Evolutionary conservation across 371 early-diverging fungal genomes (phyloP), one percentile per base, ranked within the genome.

Genomic region (Mucor indicus): DNA sequence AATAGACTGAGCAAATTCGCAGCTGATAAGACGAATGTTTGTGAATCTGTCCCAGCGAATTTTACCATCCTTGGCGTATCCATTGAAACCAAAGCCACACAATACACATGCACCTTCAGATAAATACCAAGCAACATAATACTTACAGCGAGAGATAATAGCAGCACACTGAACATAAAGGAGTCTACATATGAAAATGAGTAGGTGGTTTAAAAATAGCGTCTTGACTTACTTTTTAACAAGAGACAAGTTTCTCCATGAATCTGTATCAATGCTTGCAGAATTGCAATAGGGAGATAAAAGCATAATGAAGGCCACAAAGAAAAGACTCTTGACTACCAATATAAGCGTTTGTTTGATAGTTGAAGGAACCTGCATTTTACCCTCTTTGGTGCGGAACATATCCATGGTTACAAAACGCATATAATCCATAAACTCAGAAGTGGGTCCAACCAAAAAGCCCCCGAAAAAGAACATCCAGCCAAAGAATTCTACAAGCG

Each of bases 401-500:
- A 63, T 66, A 6, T 68, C 57, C 56, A 67, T 55, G n/a, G 62
- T 65, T 12, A 74, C 65, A 52, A 84, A 88, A 38, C 69, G 64
- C 21, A 72, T 71, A 65, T 89, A 86, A 53, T 83, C 79, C 56
- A 68, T 58, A 52, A 75, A 78, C 53, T 87, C 89, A 50, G 91
- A 84, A 0, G 91, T 76, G 0, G 95, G 94, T 1, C 95, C 95
- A 5, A 85, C 87, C 6, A 89, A 55, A 57, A 92, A 83, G 1
- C 84, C 80, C 20, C 82, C 81, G 62, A 91, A 93, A 69, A 89
- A 95, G 55, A 87, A 86, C 37, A 86, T 71, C 71, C 84, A 95
- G 24, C 92, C 92, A 32, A 89, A 68, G 54, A 72, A 92, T 66
- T 87, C 91, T 19, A 90, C 62, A 25, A 91, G 45, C 4, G 72